Percentiles rank a stretch among this genome's conserved stretches.
Conservation (phyloP, 1,284 basidiomycete species). For the Cryptococcus wingfieldii region DNA sequence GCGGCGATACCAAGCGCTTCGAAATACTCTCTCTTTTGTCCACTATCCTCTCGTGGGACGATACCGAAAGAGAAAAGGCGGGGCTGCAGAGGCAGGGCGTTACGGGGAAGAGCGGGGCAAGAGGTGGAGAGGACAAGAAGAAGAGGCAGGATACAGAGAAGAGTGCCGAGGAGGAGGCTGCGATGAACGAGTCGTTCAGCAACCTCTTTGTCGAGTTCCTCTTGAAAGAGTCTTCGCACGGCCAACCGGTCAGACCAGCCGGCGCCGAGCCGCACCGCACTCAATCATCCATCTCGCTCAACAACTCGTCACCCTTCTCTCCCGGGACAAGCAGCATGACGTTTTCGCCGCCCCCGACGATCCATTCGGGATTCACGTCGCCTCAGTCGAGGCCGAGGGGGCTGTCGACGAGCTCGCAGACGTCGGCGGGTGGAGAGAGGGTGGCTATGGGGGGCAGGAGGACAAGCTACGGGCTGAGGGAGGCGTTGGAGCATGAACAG, state of each 20-base stretch:
- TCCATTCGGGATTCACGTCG: constrained; percentile 8
- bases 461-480: constrained; percentile 14
- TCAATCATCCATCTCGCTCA: constrained; percentile 10
- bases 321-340: constrained; percentile 7
- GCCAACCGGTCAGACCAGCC: constrained; percentile 21
- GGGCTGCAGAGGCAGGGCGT: constrained; percentile 66
- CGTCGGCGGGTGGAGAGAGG: constrained; percentile 5
- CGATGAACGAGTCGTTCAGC: constrained; percentile 73
- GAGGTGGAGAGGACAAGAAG: constrained; percentile 51
- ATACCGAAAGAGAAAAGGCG: constrained; percentile 82
- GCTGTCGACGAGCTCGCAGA: constrained; percentile 16
- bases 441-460: constrained; percentile 16
- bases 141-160: constrained; percentile 62
- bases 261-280: constrained; percentile 4
- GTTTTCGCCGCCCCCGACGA: constrained; percentile 3
- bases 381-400: constrained; percentile 14
- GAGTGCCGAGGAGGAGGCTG: constrained; percentile 43
- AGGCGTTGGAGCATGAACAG: constrained; percentile 4
- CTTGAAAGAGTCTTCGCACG: constrained; percentile 71
- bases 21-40: constrained; percentile 90
- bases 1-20: constrained; percentile 89
- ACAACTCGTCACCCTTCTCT: constrained; percentile 2
- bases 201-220: constrained; percentile 94
- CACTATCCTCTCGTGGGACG: constrained; percentile 84
- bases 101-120: constrained; percentile 49